phyloP scores from a whole-genome alignment of 2,329 filamentous ascomycete species.

The Graphium sp. region DNA sequence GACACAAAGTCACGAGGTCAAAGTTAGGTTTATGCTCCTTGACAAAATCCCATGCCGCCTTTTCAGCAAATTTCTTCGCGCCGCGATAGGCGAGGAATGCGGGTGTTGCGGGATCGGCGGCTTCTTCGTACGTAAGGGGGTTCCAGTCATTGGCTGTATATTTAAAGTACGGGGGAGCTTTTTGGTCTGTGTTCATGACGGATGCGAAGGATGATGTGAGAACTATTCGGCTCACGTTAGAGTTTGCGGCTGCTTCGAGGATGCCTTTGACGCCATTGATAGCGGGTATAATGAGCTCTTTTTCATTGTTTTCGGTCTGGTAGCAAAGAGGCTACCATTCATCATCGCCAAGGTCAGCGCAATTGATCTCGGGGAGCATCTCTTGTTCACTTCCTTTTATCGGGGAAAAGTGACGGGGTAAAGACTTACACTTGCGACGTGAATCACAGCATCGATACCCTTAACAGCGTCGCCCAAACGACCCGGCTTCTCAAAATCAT shows the following conservation, averaged over 20 bases:
- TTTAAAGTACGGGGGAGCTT: conserved; percentile 26
- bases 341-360: too few species aligned
- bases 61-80: conserved; percentile 17
- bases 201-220: conserved; percentile 53
- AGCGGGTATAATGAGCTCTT: conserved; percentile 24
- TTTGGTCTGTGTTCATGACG: conserved; percentile 32
- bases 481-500: conserved; percentile 11
- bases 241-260: conserved; percentile 14
- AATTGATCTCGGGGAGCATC: too few species aligned
- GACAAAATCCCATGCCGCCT: conserved; percentile 16
- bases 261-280: conserved; percentile 25
- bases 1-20: conserved; percentile 24
- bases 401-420: too few species aligned
- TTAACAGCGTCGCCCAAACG: conserved; percentile 10
- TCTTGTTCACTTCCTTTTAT: too few species aligned
- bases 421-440: conserved; percentile 20
- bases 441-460: conserved; percentile 14
- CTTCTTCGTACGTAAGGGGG: conserved; percentile 32
- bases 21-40: conserved; percentile 17
- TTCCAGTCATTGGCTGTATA: conserved; percentile 41
- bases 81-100: conserved; percentile 18
- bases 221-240: conserved; percentile 16
- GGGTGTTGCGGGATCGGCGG: conserved; percentile 18
- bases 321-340: conserved; percentile 27
- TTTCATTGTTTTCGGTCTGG: conserved; percentile 22